Evolutionary conservation across 2,329 filamentous ascomycete genomes (phyloP).

Genomic region (Microascus cirrosus): DNA sequence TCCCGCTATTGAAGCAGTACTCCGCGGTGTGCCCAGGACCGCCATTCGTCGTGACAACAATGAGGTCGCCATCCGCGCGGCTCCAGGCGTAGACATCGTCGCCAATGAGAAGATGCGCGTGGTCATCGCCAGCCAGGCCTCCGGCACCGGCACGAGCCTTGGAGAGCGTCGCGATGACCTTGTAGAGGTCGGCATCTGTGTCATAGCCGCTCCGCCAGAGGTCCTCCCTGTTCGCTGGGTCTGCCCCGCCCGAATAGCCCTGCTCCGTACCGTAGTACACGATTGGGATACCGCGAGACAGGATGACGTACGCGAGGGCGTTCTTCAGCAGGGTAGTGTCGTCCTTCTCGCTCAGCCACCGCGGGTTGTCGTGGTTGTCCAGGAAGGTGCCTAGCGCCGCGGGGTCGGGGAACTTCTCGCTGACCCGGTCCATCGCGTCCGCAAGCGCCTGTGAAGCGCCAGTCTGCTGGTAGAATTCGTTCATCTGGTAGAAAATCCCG

Average conservation of each 20-base stretch:
- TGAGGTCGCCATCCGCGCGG: constrained; percentile 27
- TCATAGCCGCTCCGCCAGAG: constrained; percentile 43
- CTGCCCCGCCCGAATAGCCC: constrained; percentile 35
- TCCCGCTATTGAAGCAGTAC: constrained; percentile 29
- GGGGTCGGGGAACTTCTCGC: constrained; percentile 27
- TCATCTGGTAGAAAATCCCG: constrained; percentile 33
- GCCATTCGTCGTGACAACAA: constrained; percentile 32
- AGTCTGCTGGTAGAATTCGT: constrained; percentile 23
- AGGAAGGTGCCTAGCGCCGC: constrained; percentile 37
- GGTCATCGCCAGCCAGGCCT: constrained; percentile 29
- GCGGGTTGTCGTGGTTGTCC: constrained; percentile 48
- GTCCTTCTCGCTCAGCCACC: constrained; percentile 37
- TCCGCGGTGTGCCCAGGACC: constrained; percentile 23
- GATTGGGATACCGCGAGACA: constrained; percentile 50
- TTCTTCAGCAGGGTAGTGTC: constrained; percentile 49
- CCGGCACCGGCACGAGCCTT: constrained; percentile 31
- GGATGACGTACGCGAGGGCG: constrained; percentile 48
- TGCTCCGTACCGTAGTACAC: constrained; percentile 59
- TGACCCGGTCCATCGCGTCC: constrained; percentile 23
- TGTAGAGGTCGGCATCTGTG: constrained; percentile 34
- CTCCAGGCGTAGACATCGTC: constrained; percentile 32
- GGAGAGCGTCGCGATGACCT: constrained; percentile 31
- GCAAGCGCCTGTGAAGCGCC: constrained; percentile 26
- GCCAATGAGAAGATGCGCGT: constrained; percentile 28
- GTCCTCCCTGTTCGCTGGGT: constrained; percentile 43